Conservation (phyloP, 768 basidiomycete species). For the Rhizopogon vinicolor region DNA sequence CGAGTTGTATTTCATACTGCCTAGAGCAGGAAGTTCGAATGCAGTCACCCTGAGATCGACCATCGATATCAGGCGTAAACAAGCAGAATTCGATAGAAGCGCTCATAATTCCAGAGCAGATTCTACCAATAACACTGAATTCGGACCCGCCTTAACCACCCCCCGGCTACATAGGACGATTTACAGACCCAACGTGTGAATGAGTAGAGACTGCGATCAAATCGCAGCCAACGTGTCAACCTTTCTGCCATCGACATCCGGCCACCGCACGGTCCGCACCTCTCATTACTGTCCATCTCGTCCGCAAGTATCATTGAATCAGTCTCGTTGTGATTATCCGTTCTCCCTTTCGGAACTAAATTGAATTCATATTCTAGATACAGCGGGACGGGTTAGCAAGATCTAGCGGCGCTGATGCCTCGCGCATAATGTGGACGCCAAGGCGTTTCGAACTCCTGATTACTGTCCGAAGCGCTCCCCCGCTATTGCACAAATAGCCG, state of each 20-base stretch:
- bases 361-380: neutral
- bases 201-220: neutral
- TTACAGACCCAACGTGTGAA: neutral
- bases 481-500: neutral
- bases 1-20: too few species aligned
- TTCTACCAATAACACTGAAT: neutral
- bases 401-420: neutral
- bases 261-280: neutral
- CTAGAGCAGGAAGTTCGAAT: too few species aligned
- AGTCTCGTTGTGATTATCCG: neutral
- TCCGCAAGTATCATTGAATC: neutral
- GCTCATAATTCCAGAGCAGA: neutral
- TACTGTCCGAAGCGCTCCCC: neutral
- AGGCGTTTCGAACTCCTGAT: neutral
- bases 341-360: neutral
- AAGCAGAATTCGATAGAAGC: neutral
- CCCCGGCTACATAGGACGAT: neutral
- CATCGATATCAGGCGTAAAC: neutral
- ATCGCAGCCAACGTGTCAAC: conserved; percentile 1
- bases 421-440: neutral
- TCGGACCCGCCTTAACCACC: neutral
- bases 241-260: neutral
- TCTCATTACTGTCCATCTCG: too few species aligned
- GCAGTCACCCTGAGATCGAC: too few species aligned
- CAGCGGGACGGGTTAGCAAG: neutral